Conservation (phyloP, 371 early-diverging fungal species). For the Saksenaea oblongispora region DNA sequence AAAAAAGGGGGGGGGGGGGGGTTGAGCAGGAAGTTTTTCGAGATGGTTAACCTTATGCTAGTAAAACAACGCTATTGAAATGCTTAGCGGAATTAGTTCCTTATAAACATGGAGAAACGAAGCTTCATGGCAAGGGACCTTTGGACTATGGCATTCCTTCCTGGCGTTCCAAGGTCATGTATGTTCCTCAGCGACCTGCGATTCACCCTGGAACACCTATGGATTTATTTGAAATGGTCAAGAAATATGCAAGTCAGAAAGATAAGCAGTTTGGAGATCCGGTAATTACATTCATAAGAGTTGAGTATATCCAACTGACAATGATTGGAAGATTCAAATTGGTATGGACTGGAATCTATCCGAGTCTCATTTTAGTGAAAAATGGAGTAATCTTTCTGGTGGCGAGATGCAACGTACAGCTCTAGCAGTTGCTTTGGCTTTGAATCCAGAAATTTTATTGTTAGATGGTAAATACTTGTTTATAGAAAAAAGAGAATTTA, state of each 20-base stretch:
- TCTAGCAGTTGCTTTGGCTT: constrained; percentile 81
- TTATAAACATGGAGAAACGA: constrained; percentile 62
- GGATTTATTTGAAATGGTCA: constrained; percentile 65
- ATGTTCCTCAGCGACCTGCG: constrained; percentile 86
- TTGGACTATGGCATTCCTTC: constrained; percentile 64
- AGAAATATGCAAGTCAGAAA: constrained; percentile 59
- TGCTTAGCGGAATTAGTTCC: constrained; percentile 78
- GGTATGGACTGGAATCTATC: constrained; percentile 68
- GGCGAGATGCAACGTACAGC: constrained; percentile 87
- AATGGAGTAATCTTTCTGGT: constrained; percentile 81
- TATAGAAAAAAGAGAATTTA: too few species aligned
- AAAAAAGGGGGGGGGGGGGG: too few species aligned
- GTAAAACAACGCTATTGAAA: constrained; percentile 86
- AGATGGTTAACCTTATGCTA: too few species aligned
- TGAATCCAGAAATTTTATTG: constrained; percentile 78
- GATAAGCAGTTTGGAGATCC: constrained; percentile 55
- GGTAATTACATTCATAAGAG: constrained; percentile 38
- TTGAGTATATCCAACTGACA: neutral
- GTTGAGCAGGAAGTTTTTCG: too few species aligned
- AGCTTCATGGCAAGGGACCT: constrained; percentile 60
- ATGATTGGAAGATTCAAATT: constrained; percentile 42
- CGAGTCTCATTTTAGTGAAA: constrained; percentile 70
- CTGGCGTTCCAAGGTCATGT: constrained; percentile 82
- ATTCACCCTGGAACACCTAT: constrained; percentile 74
- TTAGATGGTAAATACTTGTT: constrained; percentile 66